Conservation (phyloP, 108 stramenopile genomes). For the Skeletonema tropicum region DNA sequence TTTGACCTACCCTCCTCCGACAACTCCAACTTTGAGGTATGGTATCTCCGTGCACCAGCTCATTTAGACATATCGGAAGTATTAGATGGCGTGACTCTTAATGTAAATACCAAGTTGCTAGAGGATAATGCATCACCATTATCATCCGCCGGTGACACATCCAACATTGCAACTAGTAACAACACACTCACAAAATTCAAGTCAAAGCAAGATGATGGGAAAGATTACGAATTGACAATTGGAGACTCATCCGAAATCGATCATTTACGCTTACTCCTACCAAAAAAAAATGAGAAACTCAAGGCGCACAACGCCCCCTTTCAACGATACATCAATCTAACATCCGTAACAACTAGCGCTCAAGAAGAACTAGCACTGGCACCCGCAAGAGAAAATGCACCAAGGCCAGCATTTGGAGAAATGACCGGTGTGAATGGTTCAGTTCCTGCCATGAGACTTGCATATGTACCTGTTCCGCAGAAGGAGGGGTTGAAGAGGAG, state of each 20-base stretch:
- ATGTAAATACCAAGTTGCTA: slow-evolving; percentile 14
- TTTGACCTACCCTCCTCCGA: slow-evolving; percentile 16
- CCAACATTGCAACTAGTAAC: background rate
- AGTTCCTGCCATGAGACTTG: slow-evolving; percentile 50
- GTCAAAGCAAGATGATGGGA: slow-evolving; percentile 27
- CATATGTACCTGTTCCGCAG: slow-evolving; percentile 74
- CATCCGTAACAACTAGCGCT: slow-evolving; percentile 24
- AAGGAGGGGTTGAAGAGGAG: slow-evolving; percentile 77
- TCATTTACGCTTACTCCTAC: slow-evolving; percentile 61
- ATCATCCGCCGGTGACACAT: background rate
- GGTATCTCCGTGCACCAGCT: slow-evolving; percentile 70
- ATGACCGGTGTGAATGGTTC: slow-evolving; percentile 11
- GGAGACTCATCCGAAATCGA: slow-evolving; percentile 53
- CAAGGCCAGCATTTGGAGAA: slow-evolving; percentile 40
- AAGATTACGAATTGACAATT: slow-evolving; percentile 44
- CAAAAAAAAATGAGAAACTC: slow-evolving; percentile 18
- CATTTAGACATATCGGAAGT: slow-evolving; percentile 46
- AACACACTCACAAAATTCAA: slow-evolving; percentile 8
- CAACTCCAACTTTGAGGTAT: slow-evolving; percentile 58
- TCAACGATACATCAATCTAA: slow-evolving; percentile 26
- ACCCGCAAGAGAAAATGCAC: slow-evolving; percentile 47
- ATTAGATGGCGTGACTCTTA: slow-evolving; percentile 51
- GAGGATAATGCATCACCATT: background rate
- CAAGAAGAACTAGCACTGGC: slow-evolving; percentile 29
- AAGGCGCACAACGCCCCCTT: slow-evolving; percentile 39